Evolutionary conservation across 371 early-diverging fungal species (phyloP).

Genomic region (Actinomucor elegans): DNA sequence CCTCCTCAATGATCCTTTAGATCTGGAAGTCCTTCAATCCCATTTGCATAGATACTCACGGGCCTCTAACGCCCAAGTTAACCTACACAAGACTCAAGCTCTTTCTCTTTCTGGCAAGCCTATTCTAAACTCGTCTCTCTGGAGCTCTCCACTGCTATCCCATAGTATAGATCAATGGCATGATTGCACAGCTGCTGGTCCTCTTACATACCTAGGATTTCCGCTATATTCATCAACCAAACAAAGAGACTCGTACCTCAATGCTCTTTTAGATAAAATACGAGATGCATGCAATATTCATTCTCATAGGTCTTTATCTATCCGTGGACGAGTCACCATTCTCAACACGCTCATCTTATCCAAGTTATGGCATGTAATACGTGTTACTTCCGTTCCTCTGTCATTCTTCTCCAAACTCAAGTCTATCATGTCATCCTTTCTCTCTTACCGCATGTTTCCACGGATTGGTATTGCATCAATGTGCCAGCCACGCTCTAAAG

Average conservation of each 20-base stretch:
- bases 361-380: too few relatives aligned
- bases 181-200: background rate
- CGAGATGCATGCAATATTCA: slow-evolving; percentile 1
- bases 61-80: slow-evolving; percentile 24
- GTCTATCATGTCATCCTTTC: too few relatives aligned
- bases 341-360: too few relatives aligned
- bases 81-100: slow-evolving; percentile 18
- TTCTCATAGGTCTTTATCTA: too few relatives aligned
- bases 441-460: too few relatives aligned
- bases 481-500: too few relatives aligned
- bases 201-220: slow-evolving; percentile 22
- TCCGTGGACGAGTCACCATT: too few relatives aligned
- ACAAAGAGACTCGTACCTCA: slow-evolving; percentile 14
- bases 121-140: background rate
- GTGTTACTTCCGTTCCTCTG: too few relatives aligned
- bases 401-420: too few relatives aligned
- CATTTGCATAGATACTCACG: slow-evolving; percentile 6
- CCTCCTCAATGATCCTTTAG: slow-evolving; percentile 4
- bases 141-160: background rate
- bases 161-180: too few relatives aligned
- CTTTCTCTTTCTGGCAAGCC: slow-evolving; percentile 18
- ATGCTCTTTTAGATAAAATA: slow-evolving; percentile 5
- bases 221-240: slow-evolving; percentile 8
- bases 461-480: too few relatives aligned
- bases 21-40: background rate